Base-by-base conservation (phyloP, 345 rosid genomes). In the Citrus sp. region DNA sequence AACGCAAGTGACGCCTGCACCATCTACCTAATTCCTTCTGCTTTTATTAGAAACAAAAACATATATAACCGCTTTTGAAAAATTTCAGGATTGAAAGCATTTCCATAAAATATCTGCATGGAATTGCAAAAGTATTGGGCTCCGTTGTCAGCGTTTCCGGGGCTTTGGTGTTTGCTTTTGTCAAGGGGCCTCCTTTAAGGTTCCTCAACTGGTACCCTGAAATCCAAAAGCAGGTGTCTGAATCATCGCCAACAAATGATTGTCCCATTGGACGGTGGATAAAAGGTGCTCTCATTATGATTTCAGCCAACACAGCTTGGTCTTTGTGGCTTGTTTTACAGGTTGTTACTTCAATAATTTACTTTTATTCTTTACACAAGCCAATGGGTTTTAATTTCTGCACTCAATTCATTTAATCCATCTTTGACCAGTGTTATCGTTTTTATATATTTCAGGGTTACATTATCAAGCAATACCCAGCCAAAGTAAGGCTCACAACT, bases 251-350 rank as follows among this genome's bases (percentile, higher is more conserved):
- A 24, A 80, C 34, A 28, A 80, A 76, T 7, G 21, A 12, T 22
- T 19, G 25, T 38, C 72, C 86, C 30, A 13, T 38, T 1, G 72
- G 72, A 32, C 81, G 86, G 49, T 86, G 89, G 85, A 79, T 95
- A 3, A 90, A 88, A 84, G 98, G 98, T n/a, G 82, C 87, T 42
- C 84, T 94, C 25, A 82, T 92, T 30, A 93, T 95, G 98, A 83
- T 95, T 79, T 77, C 88, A 9, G 92, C 97, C 82, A 93, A 92
- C 74, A 80, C 83, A 9, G 81, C 87, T 24, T 95, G 98, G 95
- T 90, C 94, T 84, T 42, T 92, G 78, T 95, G 97, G 98, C 86
- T 95, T 81, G 83, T 91, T 81, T 74, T 95, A 63, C 98, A 95
- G 94, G 97, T 95, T 72, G 56, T n/a, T 4, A 21, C 12, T 54